phyloP scores from a whole-genome alignment of 129 eudicot genomes.

The Glebionis coronaria region DNA sequence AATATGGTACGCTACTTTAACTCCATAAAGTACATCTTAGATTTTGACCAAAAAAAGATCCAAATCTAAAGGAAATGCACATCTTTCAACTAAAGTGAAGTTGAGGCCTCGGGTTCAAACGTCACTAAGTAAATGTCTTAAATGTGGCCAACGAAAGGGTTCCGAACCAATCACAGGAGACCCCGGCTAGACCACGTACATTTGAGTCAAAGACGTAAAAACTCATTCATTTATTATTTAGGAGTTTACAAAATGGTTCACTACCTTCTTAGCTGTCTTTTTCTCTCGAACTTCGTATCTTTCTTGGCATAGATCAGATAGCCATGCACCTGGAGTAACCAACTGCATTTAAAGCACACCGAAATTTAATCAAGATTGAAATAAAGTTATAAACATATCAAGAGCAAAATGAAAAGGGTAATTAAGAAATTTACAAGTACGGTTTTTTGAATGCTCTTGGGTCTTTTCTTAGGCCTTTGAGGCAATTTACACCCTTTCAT shows the following conservation, averaged over 20 bases:
- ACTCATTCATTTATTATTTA: slow-evolving; percentile 4
- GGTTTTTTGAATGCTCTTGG: slow-evolving; percentile 71
- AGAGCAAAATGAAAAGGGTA: slow-evolving; percentile 20
- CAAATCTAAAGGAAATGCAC: slow-evolving; percentile 6
- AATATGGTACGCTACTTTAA: slow-evolving; percentile 1
- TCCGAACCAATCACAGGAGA: too few species aligned
- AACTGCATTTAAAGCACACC: slow-evolving; percentile 38
- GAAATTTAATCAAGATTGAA: slow-evolving; percentile 18
- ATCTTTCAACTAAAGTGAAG: neutral
- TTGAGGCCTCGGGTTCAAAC: too few species aligned
- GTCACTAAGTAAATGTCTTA: too few species aligned
- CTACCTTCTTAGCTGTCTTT: slow-evolving; percentile 64
- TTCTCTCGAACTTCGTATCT: slow-evolving; percentile 80
- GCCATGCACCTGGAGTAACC: slow-evolving; percentile 75
- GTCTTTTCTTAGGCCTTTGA: slow-evolving; percentile 86
- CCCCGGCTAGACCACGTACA: too few species aligned
- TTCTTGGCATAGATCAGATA: slow-evolving; percentile 61
- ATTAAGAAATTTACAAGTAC: slow-evolving; percentile 45
- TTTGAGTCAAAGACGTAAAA: neutral
- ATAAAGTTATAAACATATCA: neutral
- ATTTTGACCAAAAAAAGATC: neutral
- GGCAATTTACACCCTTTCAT: slow-evolving; percentile 87
- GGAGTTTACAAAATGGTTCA: slow-evolving; percentile 14
- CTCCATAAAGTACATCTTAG: slow-evolving; percentile 15
- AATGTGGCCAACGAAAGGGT: too few species aligned